Conservation (phyloP, 169 alveolate species). For the Cryptosporidium bovis region DNA sequence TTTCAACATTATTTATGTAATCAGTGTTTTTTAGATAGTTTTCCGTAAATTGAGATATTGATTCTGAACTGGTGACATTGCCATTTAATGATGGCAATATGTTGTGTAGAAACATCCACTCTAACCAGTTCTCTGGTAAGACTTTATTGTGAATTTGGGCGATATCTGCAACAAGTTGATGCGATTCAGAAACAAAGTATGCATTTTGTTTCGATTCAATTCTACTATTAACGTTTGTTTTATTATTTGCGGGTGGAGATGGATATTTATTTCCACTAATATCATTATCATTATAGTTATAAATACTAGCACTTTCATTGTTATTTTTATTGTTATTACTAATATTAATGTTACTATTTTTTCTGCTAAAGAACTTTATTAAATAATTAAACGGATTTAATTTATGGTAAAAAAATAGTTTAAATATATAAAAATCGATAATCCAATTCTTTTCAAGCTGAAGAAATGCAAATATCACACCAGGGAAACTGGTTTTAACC, state of each 20-base stretch:
- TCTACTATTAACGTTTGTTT: no score
- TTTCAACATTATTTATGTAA: not conserved
- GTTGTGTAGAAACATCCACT: conserved; percentile 16
- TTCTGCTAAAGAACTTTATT: not conserved
- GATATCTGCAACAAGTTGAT: conserved; percentile 55
- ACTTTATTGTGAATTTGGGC: conserved; percentile 67
- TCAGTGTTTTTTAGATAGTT: not conserved
- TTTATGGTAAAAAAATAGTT: conserved; percentile 28
- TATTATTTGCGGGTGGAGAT: no score
- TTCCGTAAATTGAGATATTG: not conserved
- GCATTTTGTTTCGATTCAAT: conserved; percentile 26
- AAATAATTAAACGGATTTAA: conserved; percentile 28
- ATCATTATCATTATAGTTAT: not conserved
- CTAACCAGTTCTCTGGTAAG: conserved; percentile 39
- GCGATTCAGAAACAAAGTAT: conserved; percentile 48
- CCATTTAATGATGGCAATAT: not conserved
- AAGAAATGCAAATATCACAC: conserved; percentile 50
- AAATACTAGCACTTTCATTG: not conserved
- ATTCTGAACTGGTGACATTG: not conserved
- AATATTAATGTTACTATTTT: not conserved
- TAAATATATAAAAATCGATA: conserved; percentile 33
- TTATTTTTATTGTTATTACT: not conserved
- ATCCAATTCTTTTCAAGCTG: conserved; percentile 72
- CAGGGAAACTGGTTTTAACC: conserved; percentile 64
- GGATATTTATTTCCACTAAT: not conserved